A percentile compares a stretch with the other conserved stretches of the same genome.
Conservation (phyloP, 164 flowering plant species). For the Nymphaea colorata region DNA sequence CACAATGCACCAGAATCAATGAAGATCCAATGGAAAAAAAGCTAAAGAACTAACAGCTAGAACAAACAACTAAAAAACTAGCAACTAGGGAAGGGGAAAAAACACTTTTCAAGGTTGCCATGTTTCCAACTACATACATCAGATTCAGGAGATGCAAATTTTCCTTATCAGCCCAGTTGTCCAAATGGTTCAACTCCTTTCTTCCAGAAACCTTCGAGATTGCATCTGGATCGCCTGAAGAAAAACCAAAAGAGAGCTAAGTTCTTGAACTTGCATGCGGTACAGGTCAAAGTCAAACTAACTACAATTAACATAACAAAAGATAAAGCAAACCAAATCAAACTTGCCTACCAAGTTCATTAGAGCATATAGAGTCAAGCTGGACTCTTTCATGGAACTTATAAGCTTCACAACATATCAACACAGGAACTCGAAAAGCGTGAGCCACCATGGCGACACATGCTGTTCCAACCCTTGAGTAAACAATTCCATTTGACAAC, state of each 20-base stretch:
- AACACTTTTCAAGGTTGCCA: not conserved
- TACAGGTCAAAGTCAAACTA: too few species aligned
- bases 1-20: not conserved
- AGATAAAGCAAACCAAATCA: too few species aligned
- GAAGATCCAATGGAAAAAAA: not conserved
- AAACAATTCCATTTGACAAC: constrained; percentile 84
- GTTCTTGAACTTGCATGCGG: too few species aligned
- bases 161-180: constrained; percentile 38
- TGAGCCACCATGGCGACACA: constrained; percentile 94
- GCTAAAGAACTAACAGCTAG: not conserved
- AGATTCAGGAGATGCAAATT: constrained; percentile 70
- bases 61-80: not conserved
- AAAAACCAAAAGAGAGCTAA: not conserved
- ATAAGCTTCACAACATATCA: constrained; percentile 91
- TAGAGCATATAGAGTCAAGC: constrained; percentile 91
- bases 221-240: constrained; percentile 72
- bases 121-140: constrained; percentile 32
- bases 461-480: constrained; percentile 90
- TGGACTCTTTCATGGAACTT: constrained; percentile 92
- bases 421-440: constrained; percentile 73
- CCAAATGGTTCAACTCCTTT: constrained; percentile 38
- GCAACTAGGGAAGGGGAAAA: not conserved
- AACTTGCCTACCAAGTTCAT: constrained; percentile 66
- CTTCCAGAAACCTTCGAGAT: constrained; percentile 67
- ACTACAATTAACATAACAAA: too few species aligned